Base-by-base conservation (phyloP, 768 basidiomycete species). In the Sarcodon sp. region DNA sequence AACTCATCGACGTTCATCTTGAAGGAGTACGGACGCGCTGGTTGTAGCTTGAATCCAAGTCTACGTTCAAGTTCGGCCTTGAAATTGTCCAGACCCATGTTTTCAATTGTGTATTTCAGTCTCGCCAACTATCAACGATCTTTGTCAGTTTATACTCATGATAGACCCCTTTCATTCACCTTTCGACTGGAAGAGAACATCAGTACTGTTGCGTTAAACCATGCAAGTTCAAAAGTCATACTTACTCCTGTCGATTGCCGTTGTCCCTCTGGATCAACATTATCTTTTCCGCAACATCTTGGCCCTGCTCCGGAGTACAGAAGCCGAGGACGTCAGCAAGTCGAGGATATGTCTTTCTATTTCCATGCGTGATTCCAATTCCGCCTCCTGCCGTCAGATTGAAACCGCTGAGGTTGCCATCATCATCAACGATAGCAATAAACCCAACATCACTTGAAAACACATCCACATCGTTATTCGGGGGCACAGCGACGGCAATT, bases 341-440 rank as follows among this genome's bases (percentile, higher is more conserved):
- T 46, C 96, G 83, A 43, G 96, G 96, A 62, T 98, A 98, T 0
- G 96, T 99, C 72, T 96, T 93, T 72, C 97, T 98, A 74, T 90
- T 94, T 33, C 91, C 91, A 57, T 98, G 94, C 1, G 96, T 98
- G 39, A 97, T 94, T 64, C 96, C 96, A 96, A 99, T 99, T 44
- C 96, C 96, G 55, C 96, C 96, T 49, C 96, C 96, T 39, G 89
- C 71, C 11, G 83, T 66, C 46, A 99, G 91, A 60, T 99, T 96
- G 76, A 96, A 99, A 37, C 96, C 96, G 46, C 74, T 72, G 15
- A 99, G 68, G 52, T 85, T 73, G 46, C 89, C 88, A 18, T 80
- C 63, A 50, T 77, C 68, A 54, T 80, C 77, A 31, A 88, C 77
- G 55, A 98, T 89, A 35, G 92, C 94, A 54, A 98, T 98, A 71